Conservation (phyloP, 1,284 basidiomycete species). For the Austropuccinia psidii region DNA sequence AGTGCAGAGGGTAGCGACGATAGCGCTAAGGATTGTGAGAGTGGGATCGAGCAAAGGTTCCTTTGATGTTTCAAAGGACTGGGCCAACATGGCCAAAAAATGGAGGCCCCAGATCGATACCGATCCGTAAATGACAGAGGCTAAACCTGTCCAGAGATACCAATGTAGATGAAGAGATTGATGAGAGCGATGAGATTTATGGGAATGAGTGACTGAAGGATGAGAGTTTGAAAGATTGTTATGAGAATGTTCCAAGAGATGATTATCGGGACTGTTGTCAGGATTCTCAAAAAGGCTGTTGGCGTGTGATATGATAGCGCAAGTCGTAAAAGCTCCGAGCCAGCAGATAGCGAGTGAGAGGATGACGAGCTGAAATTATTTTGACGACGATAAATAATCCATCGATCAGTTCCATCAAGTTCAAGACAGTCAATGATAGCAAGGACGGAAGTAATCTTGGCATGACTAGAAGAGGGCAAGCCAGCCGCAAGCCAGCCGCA, state of each 20-base stretch:
- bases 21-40: conserved; percentile 13
- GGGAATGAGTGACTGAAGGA: background rate
- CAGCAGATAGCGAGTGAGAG: conserved; percentile 31
- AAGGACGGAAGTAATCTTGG: too few species aligned
- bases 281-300: conserved; percentile 13
- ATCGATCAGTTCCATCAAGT: too few species aligned
- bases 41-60: background rate
- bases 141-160: conserved; percentile 28
- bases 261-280: background rate
- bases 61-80: conserved; percentile 17
- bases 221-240: background rate
- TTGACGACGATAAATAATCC: too few species aligned
- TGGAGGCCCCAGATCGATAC: conserved; percentile 28
- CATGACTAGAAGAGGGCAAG: too few species aligned
- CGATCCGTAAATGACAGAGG: conserved; percentile 29
- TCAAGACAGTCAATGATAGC: too few species aligned
- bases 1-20: conserved; percentile 25
- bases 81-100: conserved; percentile 28
- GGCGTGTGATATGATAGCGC: conserved; percentile 26
- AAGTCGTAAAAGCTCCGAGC: conserved; percentile 30
- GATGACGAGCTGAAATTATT: conserved; percentile 10
- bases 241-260: background rate
- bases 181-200: too few species aligned
- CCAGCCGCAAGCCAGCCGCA: too few species aligned
- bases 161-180: conserved; percentile 10